Evolutionary conservation across 768 basidiomycete genomes (phyloP).

Genomic region (Lactifluus subvellereus): DNA sequence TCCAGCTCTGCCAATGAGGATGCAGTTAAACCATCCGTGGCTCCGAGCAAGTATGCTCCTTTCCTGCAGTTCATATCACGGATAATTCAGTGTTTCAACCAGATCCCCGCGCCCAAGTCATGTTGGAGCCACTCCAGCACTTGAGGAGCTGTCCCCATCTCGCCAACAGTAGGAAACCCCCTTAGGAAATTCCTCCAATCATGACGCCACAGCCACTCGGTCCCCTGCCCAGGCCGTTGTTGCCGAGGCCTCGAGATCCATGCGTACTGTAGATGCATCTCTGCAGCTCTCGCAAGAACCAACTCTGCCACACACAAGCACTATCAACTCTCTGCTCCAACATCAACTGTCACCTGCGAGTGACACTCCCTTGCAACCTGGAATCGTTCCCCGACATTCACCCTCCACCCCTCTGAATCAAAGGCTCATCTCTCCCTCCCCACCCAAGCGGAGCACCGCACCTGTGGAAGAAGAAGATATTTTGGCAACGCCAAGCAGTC

Average conservation of each 20-base stretch:
- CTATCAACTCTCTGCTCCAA: conserved; percentile 6
- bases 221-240: background rate
- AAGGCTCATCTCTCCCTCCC: background rate
- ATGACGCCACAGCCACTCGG: background rate
- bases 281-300: conserved; percentile 13
- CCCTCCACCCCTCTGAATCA: background rate
- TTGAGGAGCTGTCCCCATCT: background rate
- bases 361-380: background rate
- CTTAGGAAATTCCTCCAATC: background rate
- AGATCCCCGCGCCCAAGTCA: background rate
- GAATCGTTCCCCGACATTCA: background rate
- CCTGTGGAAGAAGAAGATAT: conserved; percentile 9
- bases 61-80: background rate
- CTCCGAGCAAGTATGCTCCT: conserved; percentile 3
- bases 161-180: background rate
- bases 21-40: background rate
- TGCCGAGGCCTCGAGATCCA: background rate
- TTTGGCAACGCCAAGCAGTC: conserved; percentile 3
- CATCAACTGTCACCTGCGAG: background rate
- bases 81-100: background rate
- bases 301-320: conserved; percentile 19
- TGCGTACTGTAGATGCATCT: background rate
- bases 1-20: background rate
- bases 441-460: background rate
- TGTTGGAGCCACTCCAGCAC: background rate